phyloP scores from a whole-genome alignment of 2,329 filamentous ascomycete genomes.

The Exophiala sideris region DNA sequence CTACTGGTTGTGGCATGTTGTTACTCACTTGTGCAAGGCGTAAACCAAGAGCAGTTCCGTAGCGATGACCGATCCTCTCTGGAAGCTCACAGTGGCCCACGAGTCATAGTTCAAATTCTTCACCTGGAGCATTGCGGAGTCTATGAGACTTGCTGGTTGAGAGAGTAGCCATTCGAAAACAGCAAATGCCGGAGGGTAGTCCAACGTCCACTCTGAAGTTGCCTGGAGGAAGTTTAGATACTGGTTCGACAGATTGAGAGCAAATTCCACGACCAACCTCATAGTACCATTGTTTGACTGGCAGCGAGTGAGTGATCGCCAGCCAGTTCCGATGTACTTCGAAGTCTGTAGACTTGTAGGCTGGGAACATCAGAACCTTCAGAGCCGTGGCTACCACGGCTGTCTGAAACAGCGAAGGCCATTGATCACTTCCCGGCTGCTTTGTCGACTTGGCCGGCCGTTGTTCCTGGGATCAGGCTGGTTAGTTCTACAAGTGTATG shows the following conservation, averaged over 20 bases:
- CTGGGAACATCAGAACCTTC: conserved; percentile 88
- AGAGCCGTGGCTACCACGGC: conserved; percentile 81
- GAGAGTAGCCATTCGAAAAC: conserved; percentile 94
- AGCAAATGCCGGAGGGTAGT: conserved; percentile 97
- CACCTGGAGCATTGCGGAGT: conserved; percentile 77
- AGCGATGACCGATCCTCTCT: conserved; percentile 79
- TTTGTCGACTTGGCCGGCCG: conserved; percentile 6
- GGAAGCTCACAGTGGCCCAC: conserved; percentile 93
- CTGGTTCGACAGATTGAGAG: background rate
- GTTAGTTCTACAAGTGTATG: conserved; percentile 6
- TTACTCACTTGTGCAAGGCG: conserved; percentile 68
- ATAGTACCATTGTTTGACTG: conserved; percentile 87
- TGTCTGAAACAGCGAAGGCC: conserved; percentile 81
- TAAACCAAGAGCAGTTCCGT: conserved; percentile 82
- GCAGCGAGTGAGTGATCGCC: conserved; percentile 86
- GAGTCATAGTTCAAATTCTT: conserved; percentile 81
- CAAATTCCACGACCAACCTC: conserved; percentile 55
- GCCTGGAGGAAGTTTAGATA: conserved; percentile 47
- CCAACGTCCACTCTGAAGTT: conserved; percentile 98
- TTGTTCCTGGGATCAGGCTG: conserved; percentile 6
- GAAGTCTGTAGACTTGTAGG: conserved; percentile 98
- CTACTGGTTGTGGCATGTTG: conserved; percentile 3
- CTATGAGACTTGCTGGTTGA: conserved; percentile 70
- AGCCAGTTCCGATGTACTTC: conserved; percentile 99
- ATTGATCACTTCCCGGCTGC: conserved; percentile 19